These are phyloP conservation scores for Emydomyces testavorans DNA, from an alignment of 2,329 filamentous ascomycete species.

Conservation along the genomic window DNA sequence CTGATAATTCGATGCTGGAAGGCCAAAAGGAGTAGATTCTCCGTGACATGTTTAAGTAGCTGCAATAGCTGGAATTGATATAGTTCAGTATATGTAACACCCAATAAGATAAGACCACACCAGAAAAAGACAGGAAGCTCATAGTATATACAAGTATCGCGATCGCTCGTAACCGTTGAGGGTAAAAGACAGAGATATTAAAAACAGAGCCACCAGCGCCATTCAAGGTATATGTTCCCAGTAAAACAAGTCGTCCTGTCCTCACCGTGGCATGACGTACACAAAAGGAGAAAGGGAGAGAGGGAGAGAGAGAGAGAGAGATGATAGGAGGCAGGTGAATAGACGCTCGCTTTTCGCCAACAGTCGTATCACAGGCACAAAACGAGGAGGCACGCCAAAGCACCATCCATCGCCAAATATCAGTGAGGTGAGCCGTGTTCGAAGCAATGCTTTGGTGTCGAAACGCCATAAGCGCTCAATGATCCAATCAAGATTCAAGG, in stretches of 20 bases:
- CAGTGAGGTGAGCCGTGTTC: not conserved
- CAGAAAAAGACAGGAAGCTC: not conserved
- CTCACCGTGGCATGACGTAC: not conserved
- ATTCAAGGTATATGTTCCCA: conserved; percentile 8
- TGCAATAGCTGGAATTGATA: not conserved
- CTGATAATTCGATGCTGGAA: no score
- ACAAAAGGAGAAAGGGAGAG: not conserved
- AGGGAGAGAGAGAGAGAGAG: not conserved
- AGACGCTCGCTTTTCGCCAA: not conserved
- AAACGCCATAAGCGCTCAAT: not conserved
- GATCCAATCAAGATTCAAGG: not conserved
- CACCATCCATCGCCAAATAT: not conserved
- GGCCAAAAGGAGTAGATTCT: conserved; percentile 3
- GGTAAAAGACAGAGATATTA: not conserved
- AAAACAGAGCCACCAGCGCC: conserved; percentile 8
- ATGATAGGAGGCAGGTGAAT: not conserved
- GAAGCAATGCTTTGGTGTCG: not conserved
- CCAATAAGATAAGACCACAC: not conserved
- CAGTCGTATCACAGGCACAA: not conserved
- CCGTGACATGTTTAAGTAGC: not conserved
- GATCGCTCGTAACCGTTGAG: conserved; percentile 3
- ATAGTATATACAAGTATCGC: conserved; percentile 8
- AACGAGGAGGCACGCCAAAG: not conserved
- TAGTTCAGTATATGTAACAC: conserved; percentile 5
- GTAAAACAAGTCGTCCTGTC: not conserved